These are phyloP conservation scores for Tolypocladium amazonense DNA, from an alignment of 2,329 filamentous ascomycete genomes.

Conservation along the genomic window DNA sequence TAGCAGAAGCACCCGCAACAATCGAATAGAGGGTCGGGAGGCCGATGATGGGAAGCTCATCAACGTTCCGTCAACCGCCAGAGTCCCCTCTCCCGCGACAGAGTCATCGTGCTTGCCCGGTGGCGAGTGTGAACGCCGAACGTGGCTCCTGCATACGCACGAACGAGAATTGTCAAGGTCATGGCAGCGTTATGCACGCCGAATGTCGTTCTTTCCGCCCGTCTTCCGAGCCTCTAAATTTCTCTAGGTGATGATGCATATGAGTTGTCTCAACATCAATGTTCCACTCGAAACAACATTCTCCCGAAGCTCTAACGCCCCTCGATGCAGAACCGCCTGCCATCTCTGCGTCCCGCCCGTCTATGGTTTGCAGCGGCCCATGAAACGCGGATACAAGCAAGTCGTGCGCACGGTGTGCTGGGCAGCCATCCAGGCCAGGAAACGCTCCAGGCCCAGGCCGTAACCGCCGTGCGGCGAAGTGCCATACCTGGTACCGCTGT, in stretches of 20 bases:
- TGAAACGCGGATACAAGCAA: constrained; percentile 70
- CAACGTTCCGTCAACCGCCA: neutral
- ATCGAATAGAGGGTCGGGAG: too few relatives aligned
- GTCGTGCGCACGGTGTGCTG: constrained; percentile 53
- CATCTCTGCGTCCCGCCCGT: neutral
- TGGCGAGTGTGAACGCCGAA: neutral
- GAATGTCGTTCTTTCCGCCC: too few relatives aligned
- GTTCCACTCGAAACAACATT: neutral
- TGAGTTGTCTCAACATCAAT: neutral
- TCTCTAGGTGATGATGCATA: neutral
- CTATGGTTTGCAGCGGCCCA: constrained; percentile 68
- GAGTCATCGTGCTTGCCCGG: neutral
- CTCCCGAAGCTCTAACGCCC: neutral
- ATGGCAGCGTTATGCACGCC: neutral
- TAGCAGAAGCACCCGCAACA: too few relatives aligned
- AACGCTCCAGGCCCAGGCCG: constrained; percentile 54
- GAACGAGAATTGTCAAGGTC: neutral
- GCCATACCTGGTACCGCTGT: constrained; percentile 45
- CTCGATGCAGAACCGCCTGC: neutral
- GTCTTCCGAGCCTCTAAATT: neutral
- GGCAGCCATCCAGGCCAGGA: constrained; percentile 53
- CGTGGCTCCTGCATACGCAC: neutral
- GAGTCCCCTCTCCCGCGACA: neutral
- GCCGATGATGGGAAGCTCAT: neutral
- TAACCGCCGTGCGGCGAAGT: constrained; percentile 89